phyloP scores from a whole-genome alignment of 768 basidiomycete species.

The Kwoniella dejecticola region DNA sequence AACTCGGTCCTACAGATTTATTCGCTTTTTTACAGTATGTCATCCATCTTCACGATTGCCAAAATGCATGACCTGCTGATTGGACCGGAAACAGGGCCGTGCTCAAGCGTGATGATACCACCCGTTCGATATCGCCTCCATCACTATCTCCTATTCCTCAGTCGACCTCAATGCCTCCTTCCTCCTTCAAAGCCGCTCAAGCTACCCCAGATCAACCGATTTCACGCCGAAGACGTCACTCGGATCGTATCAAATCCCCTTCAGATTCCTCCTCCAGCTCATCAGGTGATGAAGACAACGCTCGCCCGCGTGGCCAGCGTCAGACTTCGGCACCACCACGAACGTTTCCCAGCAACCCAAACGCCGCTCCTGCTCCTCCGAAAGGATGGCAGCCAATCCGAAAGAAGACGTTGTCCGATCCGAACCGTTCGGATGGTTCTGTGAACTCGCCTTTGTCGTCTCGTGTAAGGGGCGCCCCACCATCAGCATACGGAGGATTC shows the following conservation, averaged over 20 bases:
- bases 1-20: constrained; percentile 32
- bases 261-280: constrained; percentile 39
- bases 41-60: neutral
- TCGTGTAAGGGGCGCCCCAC: constrained; percentile 34
- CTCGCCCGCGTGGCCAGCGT: constrained; percentile 4
- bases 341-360: constrained; percentile 25
- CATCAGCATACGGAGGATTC: constrained; percentile 38
- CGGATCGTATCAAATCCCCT: constrained; percentile 38
- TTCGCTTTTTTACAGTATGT: constrained; percentile 45
- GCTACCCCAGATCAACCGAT: constrained; percentile 25
- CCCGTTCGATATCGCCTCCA: constrained; percentile 15
- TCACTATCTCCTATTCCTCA: constrained; percentile 28
- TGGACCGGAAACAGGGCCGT: neutral
- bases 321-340: constrained; percentile 30
- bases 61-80: too few species aligned
- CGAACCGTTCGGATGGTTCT: constrained; percentile 10
- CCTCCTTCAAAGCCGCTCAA: constrained; percentile 31
- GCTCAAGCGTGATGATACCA: neutral
- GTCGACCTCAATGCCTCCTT: constrained; percentile 37
- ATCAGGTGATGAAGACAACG: constrained; percentile 22
- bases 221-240: constrained; percentile 28
- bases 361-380: constrained; percentile 15
- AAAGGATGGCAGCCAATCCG: constrained; percentile 23
- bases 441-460: constrained; percentile 33
- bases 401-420: constrained; percentile 32